Evolutionary conservation across 495 filamentous ascomycete genomes (phyloP).

Genomic region (Penicillium flavigenum): DNA sequence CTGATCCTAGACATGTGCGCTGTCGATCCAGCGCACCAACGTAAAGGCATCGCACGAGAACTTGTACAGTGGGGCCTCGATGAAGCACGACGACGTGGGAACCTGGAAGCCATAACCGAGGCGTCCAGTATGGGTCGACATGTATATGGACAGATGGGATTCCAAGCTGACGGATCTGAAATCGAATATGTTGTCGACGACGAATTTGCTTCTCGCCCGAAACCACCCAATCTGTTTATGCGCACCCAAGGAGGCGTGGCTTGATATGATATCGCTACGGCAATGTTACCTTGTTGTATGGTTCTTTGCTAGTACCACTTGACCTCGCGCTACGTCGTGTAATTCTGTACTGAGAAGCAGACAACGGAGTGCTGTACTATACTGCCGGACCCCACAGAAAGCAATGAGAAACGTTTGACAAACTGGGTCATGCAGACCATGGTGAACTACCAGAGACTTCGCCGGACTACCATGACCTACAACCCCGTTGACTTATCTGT

Average conservation of each 20-base stretch:
- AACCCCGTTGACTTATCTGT: too few relatives aligned
- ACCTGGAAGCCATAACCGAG: conserved; percentile 38
- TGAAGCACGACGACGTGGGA: conserved; percentile 38
- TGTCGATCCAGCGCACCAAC: conserved; percentile 41
- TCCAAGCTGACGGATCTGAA: conserved; percentile 32
- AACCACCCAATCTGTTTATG: conserved; percentile 41
- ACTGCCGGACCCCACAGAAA: too few relatives aligned
- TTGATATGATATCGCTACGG: neutral
- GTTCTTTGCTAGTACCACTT: too few relatives aligned
- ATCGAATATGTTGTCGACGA: conserved; percentile 37
- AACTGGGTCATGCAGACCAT: too few relatives aligned
- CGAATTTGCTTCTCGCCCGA: conserved; percentile 30
- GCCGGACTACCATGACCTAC: too few relatives aligned
- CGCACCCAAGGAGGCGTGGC: conserved; percentile 12
- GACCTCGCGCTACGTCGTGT: too few relatives aligned
- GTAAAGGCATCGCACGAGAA: conserved; percentile 36
- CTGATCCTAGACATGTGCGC: conserved; percentile 41
- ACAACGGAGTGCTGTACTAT: too few relatives aligned
- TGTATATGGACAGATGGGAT: conserved; percentile 42
- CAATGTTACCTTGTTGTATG: too few relatives aligned
- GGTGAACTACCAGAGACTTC: too few relatives aligned
- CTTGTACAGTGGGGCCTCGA: conserved; percentile 44
- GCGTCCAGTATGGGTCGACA: conserved; percentile 45
- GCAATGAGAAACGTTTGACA: too few relatives aligned
- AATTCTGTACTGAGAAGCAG: too few relatives aligned